These are phyloP conservation scores for Leccinum barrowsii DNA, from an alignment of 768 basidiomycete species.

Conservation along the genomic window DNA sequence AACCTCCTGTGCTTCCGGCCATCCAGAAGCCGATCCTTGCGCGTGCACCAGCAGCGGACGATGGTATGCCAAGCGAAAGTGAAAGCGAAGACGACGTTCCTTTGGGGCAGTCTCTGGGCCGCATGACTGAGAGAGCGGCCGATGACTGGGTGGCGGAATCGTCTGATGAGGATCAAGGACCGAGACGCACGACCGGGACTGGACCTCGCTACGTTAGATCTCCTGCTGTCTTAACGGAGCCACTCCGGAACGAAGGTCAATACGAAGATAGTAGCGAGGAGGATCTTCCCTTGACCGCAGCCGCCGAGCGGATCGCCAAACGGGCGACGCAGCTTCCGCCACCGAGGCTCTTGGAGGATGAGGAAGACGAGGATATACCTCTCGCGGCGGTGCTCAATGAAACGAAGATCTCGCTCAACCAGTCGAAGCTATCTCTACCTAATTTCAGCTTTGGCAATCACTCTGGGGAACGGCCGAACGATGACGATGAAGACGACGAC, in stretches of 20 bases:
- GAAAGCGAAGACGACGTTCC: conserved; percentile 45
- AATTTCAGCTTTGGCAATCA: conserved; percentile 41
- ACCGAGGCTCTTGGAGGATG: conserved; percentile 31
- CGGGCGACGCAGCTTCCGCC: conserved; percentile 36
- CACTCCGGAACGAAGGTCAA: neutral
- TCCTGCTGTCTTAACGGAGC: conserved; percentile 1
- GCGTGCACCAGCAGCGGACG: conserved; percentile 29
- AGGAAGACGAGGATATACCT: conserved; percentile 61
- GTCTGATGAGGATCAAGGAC: conserved; percentile 59
- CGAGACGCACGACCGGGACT: conserved; percentile 54
- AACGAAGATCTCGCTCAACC: conserved; percentile 41
- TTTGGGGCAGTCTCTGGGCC: conserved; percentile 17
- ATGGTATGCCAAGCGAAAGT: conserved; percentile 48
- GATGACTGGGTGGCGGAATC: conserved; percentile 50
- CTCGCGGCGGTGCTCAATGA: conserved; percentile 56
- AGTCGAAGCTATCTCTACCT: conserved; percentile 41
- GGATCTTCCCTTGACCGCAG: conserved; percentile 71
- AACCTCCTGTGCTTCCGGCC: conserved; percentile 32
- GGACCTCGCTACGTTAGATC: conserved; percentile 45
- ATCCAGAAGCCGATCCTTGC: conserved; percentile 34
- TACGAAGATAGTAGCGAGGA: conserved; percentile 74
- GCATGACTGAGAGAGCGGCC: conserved; percentile 18
- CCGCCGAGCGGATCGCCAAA: conserved; percentile 52
- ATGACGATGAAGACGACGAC: conserved; percentile 41
- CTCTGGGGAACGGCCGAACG: conserved; percentile 8